Conservation (phyloP, 2,329 filamentous ascomycete species). For the Fusarium dlaminii region DNA sequence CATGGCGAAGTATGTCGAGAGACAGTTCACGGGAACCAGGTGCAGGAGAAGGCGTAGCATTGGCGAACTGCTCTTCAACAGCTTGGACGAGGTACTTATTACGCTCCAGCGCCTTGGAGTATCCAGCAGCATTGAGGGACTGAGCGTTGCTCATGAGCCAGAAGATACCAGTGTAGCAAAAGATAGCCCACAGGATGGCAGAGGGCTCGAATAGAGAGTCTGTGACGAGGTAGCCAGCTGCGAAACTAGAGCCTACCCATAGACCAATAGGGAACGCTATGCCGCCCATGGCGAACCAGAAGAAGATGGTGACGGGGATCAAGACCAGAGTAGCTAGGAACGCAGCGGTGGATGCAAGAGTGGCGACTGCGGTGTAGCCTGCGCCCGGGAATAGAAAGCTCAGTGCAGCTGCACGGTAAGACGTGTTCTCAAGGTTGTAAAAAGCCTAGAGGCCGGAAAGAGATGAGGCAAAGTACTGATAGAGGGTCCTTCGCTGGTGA, state of each 20-base stretch:
- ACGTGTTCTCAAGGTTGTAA: background rate
- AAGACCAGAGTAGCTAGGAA: background rate
- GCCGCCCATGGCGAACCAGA: background rate
- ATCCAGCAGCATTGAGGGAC: background rate
- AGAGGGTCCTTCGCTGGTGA: background rate
- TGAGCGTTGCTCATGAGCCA: background rate
- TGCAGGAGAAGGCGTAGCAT: background rate
- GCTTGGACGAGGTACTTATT: background rate
- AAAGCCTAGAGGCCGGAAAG: background rate
- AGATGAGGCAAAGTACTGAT: background rate
- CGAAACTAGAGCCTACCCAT: background rate
- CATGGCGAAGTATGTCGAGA: background rate
- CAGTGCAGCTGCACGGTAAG: background rate
- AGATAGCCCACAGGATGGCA: background rate
- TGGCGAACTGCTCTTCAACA: background rate
- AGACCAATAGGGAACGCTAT: background rate
- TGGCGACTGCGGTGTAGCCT: background rate
- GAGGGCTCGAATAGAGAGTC: background rate
- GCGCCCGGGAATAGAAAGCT: background rate
- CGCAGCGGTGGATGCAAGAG: background rate
- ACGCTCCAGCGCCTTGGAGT: background rate
- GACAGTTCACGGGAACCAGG: background rate
- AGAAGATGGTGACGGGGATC: background rate
- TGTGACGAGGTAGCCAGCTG: background rate
- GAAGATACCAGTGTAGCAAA: background rate